phyloP scores from a whole-genome alignment of 257 asterid genomes.

The Plantago elongata region DNA sequence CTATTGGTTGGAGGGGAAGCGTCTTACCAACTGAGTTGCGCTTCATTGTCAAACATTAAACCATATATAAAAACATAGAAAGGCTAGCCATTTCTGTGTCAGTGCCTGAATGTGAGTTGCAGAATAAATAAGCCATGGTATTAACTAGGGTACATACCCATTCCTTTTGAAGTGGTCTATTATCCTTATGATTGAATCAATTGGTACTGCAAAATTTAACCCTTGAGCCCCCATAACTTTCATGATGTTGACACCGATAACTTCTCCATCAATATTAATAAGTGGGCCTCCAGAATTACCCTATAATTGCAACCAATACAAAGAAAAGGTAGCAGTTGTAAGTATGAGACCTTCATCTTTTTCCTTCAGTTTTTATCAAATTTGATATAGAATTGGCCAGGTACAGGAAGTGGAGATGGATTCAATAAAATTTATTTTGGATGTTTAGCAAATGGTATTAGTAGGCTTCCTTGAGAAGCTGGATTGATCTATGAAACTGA shows the following conservation, averaged over 20 bases:
- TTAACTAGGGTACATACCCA: constrained; percentile 39
- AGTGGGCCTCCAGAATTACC: constrained; percentile 98
- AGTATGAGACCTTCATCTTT: constrained; percentile 13
- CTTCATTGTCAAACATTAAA: too few species aligned
- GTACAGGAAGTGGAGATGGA: not conserved
- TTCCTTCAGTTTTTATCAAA: constrained; percentile 9
- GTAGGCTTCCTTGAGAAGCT: too few species aligned
- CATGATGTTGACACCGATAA: constrained; percentile 73
- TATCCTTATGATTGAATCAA: constrained; percentile 67
- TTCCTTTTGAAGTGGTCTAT: constrained; percentile 65
- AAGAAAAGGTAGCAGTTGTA: constrained; percentile 6
- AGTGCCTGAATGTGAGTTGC: not conserved
- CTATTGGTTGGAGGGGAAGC: too few species aligned
- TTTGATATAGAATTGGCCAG: not conserved
- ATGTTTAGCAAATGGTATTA: too few species aligned
- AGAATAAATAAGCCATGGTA: not conserved
- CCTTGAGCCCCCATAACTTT: constrained; percentile 83
- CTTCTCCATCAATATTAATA: constrained; percentile 81
- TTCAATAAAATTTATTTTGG: too few species aligned
- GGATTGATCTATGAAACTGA: too few species aligned
- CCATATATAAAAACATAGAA: not conserved
- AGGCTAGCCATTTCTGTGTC: not conserved
- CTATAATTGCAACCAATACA: constrained; percentile 40
- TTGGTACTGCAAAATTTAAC: constrained; percentile 75
- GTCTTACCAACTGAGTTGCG: too few species aligned